Evolutionary conservation across 2,329 filamentous ascomycete genomes (phyloP).

Genomic region (Chaetothyriales sp.): DNA sequence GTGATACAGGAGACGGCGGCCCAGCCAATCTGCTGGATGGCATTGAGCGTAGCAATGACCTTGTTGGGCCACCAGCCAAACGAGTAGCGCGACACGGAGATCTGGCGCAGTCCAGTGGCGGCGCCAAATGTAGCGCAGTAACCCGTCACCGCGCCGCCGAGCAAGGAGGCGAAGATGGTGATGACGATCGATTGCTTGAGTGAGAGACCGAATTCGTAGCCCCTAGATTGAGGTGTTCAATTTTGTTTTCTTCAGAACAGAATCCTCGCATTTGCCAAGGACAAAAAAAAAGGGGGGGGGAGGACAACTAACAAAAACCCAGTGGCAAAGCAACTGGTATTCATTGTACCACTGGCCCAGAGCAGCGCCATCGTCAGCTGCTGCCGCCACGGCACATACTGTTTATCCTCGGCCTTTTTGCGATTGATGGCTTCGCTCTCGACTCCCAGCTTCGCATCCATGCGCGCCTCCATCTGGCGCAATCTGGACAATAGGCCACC

Average conservation of each 20-base stretch:
- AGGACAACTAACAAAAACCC: constrained; percentile 11
- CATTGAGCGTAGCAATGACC: constrained; percentile 19
- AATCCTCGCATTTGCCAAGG: too few species aligned
- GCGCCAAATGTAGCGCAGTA: constrained; percentile 26
- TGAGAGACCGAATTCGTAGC: constrained; percentile 19
- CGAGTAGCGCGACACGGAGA: constrained; percentile 19
- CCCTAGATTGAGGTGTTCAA: too few species aligned
- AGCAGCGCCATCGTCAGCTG: constrained; percentile 31
- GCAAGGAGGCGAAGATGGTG: constrained; percentile 17
- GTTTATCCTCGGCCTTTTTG: constrained; percentile 32
- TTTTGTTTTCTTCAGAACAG: too few species aligned
- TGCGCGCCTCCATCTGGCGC: constrained; percentile 24
- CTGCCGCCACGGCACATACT: constrained; percentile 25
- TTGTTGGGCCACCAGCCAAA: constrained; percentile 22
- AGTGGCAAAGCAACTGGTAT: constrained; percentile 27
- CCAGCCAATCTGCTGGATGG: constrained; percentile 20
- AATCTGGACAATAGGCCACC: constrained; percentile 12
- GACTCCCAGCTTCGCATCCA: constrained; percentile 35
- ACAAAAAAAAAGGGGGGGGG: too few species aligned
- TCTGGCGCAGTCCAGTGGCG: constrained; percentile 22
- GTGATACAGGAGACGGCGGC: constrained; percentile 23
- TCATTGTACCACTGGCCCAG: constrained; percentile 32
- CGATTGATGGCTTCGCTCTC: constrained; percentile 36
- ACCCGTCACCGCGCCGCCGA: constrained; percentile 15
- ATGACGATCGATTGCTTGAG: constrained; percentile 17